Conservation (phyloP, 345 rosid genomes). For the Salix brachista region DNA sequence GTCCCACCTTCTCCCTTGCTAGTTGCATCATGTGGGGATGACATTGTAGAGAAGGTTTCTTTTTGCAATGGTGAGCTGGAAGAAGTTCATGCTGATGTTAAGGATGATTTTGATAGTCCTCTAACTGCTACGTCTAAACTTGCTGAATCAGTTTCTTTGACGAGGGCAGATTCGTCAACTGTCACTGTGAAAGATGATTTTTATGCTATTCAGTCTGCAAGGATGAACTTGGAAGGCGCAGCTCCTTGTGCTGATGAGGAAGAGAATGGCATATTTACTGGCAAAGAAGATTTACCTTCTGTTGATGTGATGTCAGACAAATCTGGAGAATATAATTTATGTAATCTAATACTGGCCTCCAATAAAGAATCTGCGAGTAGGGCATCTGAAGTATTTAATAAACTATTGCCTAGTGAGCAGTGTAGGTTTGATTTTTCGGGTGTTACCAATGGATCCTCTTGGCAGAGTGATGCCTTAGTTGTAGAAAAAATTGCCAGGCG, state of each 20-base stretch:
- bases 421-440: slow-evolving; percentile 28
- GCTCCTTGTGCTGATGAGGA: slow-evolving; percentile 19
- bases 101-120: slow-evolving; percentile 58
- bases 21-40: slow-evolving; percentile 38
- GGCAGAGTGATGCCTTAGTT: slow-evolving; percentile 35
- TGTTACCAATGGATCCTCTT: slow-evolving; percentile 20
- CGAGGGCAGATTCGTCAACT: slow-evolving; percentile 24
- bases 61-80: slow-evolving; percentile 36
- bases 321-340: slow-evolving; percentile 35
- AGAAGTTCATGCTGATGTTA: slow-evolving; percentile 32
- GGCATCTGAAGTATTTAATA: slow-evolving; percentile 53
- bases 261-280: slow-evolving; percentile 14
- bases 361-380: slow-evolving; percentile 58
- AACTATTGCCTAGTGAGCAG: slow-evolving; percentile 42
- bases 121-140: slow-evolving; percentile 67
- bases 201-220: slow-evolving; percentile 18
- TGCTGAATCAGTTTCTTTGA: slow-evolving; percentile 31
- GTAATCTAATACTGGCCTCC: slow-evolving; percentile 41
- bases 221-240: slow-evolving; percentile 7
- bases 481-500: slow-evolving; percentile 45
- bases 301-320: slow-evolving; percentile 18
- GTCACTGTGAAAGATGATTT: slow-evolving; percentile 22
- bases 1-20: slow-evolving; percentile 44
- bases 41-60: slow-evolving; percentile 25
- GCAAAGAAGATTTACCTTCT: slow-evolving; percentile 21